phyloP scores from a whole-genome alignment of 1,284 basidiomycete species.

The Veloboletus limbatus region DNA sequence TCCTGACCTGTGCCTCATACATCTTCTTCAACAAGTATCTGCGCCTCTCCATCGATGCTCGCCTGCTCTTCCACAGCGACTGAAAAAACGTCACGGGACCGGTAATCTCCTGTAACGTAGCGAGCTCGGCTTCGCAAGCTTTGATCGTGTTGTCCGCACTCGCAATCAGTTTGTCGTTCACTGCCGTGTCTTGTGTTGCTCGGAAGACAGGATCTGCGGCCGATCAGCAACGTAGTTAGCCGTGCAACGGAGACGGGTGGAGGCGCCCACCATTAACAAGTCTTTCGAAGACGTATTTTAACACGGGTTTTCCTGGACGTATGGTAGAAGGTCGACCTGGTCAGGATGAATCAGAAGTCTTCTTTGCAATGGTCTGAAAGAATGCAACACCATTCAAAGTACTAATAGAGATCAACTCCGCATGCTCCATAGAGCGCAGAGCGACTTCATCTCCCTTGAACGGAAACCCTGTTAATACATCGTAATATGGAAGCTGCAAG shows the following conservation, averaged over 20 bases:
- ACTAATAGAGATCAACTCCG: constrained; percentile 82
- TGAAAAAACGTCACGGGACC: constrained; percentile 41
- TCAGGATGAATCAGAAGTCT: not conserved
- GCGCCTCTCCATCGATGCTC: constrained; percentile 60
- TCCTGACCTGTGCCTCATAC: constrained; percentile 60
- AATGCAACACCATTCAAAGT: constrained; percentile 61
- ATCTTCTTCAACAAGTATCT: constrained; percentile 77
- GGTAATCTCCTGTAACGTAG: constrained; percentile 59
- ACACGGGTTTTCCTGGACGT: constrained; percentile 87
- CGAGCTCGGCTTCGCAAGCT: constrained; percentile 75
- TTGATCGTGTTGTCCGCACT: constrained; percentile 65
- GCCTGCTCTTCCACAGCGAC: constrained; percentile 44
- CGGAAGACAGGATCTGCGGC: constrained; percentile 71
- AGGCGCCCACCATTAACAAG: constrained; percentile 67
- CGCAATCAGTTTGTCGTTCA: constrained; percentile 73
- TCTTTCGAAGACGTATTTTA: constrained; percentile 79
- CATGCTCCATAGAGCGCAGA: constrained; percentile 84
- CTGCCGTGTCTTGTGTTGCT: constrained; percentile 79
- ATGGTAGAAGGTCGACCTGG: constrained; percentile 82
- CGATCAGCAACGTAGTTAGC: not conserved
- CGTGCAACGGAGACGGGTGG: not conserved
- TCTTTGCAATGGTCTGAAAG: not conserved
- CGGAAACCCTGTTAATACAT: constrained; percentile 79
- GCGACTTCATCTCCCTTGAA: constrained; percentile 90
- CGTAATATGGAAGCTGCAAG: constrained; percentile 74